phyloP scores from a whole-genome alignment of 352 stramenopile genomes.

The Pythium folliculosum region DNA sequence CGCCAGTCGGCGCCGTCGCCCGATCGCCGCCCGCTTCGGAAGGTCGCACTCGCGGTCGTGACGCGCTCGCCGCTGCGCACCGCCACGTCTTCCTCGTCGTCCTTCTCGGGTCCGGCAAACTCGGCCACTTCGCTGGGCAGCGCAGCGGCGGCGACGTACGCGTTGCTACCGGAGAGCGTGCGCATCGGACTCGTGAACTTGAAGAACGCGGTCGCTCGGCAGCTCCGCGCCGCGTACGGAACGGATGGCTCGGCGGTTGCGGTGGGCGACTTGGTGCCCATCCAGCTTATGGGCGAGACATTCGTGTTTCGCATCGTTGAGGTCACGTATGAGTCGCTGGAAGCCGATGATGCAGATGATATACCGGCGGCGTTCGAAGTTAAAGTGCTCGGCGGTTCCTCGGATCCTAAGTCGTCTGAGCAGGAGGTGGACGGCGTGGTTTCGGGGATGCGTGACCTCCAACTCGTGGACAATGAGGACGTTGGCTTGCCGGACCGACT shows the following conservation, averaged over 20 bases:
- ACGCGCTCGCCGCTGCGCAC: conserved; percentile 14
- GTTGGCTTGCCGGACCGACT: conserved; percentile 34
- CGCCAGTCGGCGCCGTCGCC: background rate
- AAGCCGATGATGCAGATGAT: background rate
- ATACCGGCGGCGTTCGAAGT: conserved; percentile 23
- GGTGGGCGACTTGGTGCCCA: conserved; percentile 36
- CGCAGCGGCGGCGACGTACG: background rate
- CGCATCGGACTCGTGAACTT: conserved; percentile 40
- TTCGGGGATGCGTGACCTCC: conserved; percentile 6
- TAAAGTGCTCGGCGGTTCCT: background rate
- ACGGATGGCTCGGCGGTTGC: background rate
- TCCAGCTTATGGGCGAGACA: conserved; percentile 52
- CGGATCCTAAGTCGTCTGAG: background rate
- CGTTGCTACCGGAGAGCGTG: conserved; percentile 42
- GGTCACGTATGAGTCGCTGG: conserved; percentile 9
- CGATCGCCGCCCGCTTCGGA: background rate
- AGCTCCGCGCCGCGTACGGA: conserved; percentile 31
- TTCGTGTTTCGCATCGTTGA: conserved; percentile 49
- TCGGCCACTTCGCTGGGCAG: background rate
- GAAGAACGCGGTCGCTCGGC: conserved; percentile 35
- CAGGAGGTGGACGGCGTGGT: conserved; percentile 10
- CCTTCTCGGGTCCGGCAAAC: background rate
- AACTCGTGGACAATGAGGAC: conserved; percentile 21
- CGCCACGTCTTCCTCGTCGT: conserved; percentile 35
- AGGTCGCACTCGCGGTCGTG: conserved; percentile 21